Base-by-base conservation (phyloP, 768 basidiomycete genomes). In the Agrocybe praecox region DNA sequence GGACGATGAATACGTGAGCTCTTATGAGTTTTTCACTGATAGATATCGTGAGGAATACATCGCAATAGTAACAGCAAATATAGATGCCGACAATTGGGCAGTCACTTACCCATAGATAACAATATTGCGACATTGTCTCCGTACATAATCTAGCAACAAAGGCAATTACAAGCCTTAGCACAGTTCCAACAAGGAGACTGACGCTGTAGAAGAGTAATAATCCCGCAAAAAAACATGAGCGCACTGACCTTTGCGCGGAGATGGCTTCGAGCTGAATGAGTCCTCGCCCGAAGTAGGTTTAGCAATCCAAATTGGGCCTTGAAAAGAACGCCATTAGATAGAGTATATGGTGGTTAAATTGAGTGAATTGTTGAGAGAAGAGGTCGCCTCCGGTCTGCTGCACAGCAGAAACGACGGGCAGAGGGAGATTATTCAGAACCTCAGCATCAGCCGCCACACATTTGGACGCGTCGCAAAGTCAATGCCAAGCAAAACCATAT, bases 121-220 rank as follows among this genome's bases (percentile, higher is more conserved):
- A 50, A 95, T 86, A 77, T 97, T 96, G 67, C 91, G 86, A 74
- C 94, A 97, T 66, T 94, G 89, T 52, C 89, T 84, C 69, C 87
- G 86, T 14, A 82, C 79, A 46, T 83, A 78, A 74, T 91, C 89
- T 90, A 51, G 12, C 45, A 12, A 22, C 5, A 48, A 7, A n/a
- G 2, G 7, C 23, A n/a, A 46, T 18, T 21, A 36, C 11, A 26
- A 44, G 10, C 19, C 46, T 23, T 45, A 56, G 33, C 32, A 17
- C 46, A 15, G 14, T 52, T 2, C 18, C 2, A 12, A 15, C 19
- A 14, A 22, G 12, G 44, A 22, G 9, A 15, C 14, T 4, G 14
- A 18, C 22, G 24, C 6, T 19, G 19, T 18, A 18, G 34, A 29
- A 34, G 33, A 26, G 19, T n/a, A n/a, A n/a, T n/a, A n/a, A n/a